Evolutionary conservation across 441 rosid genomes (phyloP), one percentile per base, ranked within the genome.

Genomic region (Bocquillonia castaneifolia): DNA sequence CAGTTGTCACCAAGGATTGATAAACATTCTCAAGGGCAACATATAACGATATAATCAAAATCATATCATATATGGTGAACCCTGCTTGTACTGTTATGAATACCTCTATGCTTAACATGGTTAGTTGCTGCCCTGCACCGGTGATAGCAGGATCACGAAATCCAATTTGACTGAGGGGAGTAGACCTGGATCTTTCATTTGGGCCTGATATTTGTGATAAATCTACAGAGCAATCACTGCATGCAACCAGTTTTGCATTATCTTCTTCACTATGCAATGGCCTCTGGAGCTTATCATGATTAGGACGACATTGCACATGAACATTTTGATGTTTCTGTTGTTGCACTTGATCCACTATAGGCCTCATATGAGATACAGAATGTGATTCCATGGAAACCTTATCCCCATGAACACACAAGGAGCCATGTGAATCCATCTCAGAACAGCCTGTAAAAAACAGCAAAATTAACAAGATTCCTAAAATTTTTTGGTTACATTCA

Each of bases 71-170:
- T 44, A 59, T 31, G 26, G 23, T 54, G 56, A 67, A n/a, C n/a
- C n/a, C n/a, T n/a, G n/a, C n/a, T n/a, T 28, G 40, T 40, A 61
- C 53, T 45, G 66, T 55, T 73, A 54, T 13, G 18, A 57, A 50
- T 83, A 94, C 99, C 99, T 94, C 99, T 67, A 94, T 74, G 74
- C 99, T 94, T 76, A 90, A 77, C 76, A 92, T 67, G 45, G 96
- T 87, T 63, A 94, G 85, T 70, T 94, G 99, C 78, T 92, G 95
- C 66, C 99, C 99, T 71, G 87, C 97, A 70, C 99, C 98, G 78
- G 84, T 74, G 81, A 95, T 92, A 23, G 98, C 97, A 77, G 98
- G 94, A 87, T 94, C 98, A 74, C 87, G 90, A 73, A 90, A 94
- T 60, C 99, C 99, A 61, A 83, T 86, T 86, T 94, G 97, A 80